phyloP scores from a whole-genome alignment of 2,329 filamentous ascomycete species.

The Emergomyces pasteurianus region DNA sequence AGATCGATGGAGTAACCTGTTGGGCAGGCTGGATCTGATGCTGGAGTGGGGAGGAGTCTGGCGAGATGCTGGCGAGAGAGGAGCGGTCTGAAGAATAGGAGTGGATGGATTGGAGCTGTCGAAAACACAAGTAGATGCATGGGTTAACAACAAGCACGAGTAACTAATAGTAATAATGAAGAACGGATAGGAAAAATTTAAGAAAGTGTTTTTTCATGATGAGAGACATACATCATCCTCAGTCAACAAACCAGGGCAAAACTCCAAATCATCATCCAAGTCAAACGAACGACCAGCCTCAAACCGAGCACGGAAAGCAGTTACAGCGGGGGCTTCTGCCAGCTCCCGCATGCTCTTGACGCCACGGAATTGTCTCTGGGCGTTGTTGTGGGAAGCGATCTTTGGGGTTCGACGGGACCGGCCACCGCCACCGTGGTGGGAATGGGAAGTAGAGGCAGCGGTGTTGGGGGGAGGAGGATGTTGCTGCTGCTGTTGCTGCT shows the following conservation, averaged over 20 bases:
- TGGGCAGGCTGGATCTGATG: constrained; percentile 63
- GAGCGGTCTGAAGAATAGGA: constrained; percentile 84
- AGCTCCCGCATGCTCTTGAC: constrained; percentile 79
- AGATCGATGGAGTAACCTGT: constrained; percentile 59
- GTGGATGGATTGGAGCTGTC: constrained; percentile 78
- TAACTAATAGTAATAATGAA: neutral
- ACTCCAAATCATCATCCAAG: constrained; percentile 89
- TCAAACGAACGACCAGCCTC: constrained; percentile 91
- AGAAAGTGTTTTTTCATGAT: neutral
- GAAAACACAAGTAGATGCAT: constrained; percentile 8
- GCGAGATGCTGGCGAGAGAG: constrained; percentile 87
- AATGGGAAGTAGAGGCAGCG: constrained; percentile 34
- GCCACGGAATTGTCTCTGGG: constrained; percentile 75
- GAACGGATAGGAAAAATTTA: neutral
- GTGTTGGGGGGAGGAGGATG: constrained; percentile 42
- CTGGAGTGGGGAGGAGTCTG: constrained; percentile 81
- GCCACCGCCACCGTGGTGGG: constrained; percentile 68
- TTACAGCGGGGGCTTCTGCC: constrained; percentile 62
- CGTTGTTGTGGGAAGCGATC: constrained; percentile 61
- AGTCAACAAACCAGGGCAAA: constrained; percentile 83
- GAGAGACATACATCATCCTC: constrained; percentile 66
- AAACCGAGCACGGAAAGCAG: constrained; percentile 73
- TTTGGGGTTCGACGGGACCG: constrained; percentile 77
- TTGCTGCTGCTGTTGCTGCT: constrained; percentile 29
- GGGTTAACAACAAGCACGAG: constrained; percentile 1